These are phyloP conservation scores for Trichoderma gamsii DNA, from an alignment of 495 filamentous ascomycete genomes.

Conservation along the genomic window DNA sequence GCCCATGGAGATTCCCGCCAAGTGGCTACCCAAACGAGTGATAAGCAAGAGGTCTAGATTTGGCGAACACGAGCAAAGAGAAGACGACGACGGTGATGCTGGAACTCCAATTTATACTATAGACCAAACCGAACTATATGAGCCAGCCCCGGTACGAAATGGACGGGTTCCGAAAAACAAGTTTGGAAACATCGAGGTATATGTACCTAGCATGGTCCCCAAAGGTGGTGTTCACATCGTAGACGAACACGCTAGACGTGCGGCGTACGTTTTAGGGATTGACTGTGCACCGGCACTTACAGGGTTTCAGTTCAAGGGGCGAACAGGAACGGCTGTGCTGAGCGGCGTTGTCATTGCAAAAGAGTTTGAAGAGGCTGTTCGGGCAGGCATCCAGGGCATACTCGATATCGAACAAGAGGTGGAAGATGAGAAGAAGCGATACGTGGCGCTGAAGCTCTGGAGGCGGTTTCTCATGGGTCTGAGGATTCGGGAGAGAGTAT, in stretches of 20 bases:
- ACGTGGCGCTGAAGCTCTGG: conserved; percentile 65
- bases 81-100: conserved; percentile 35
- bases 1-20: conserved; percentile 67
- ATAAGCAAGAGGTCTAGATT: background rate
- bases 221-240: conserved; percentile 62
- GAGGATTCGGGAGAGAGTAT: conserved; percentile 71
- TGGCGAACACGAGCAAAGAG: conserved; percentile 26
- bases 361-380: conserved; percentile 65
- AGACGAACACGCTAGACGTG: conserved; percentile 59
- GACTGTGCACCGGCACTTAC: conserved; percentile 88
- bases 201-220: conserved; percentile 89
- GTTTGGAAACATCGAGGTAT: conserved; percentile 87
- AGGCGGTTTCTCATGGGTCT: conserved; percentile 66
- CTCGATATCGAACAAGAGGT: conserved; percentile 53
- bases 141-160: conserved; percentile 64
- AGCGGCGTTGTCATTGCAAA: conserved; percentile 68
- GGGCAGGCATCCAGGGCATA: conserved; percentile 59
- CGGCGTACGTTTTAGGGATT: conserved; percentile 70
- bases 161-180: conserved; percentile 78
- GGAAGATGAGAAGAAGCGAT: conserved; percentile 49
- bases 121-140: conserved; percentile 71
- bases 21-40: conserved; percentile 47
- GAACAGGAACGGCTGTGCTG: conserved; percentile 72
- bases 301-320: conserved; percentile 78
- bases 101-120: conserved; percentile 61